phyloP scores from a whole-genome alignment of 2,329 filamentous ascomycete species.

The Trichoderma atrobrunneum region DNA sequence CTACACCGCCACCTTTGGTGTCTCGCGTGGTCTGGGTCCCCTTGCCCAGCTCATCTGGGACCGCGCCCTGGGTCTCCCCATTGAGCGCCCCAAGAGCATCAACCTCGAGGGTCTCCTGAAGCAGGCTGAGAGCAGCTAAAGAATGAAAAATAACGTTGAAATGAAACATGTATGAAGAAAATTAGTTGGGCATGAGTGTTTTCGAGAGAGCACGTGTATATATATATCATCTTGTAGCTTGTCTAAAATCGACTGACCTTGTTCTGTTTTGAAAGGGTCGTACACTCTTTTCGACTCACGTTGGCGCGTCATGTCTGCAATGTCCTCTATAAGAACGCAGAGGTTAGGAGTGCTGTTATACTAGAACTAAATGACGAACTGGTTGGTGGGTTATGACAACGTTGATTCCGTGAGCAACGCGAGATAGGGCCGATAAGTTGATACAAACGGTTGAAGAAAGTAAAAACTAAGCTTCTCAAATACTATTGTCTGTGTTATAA shows the following conservation, averaged over 20 bases:
- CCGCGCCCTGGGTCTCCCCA: slow-evolving; percentile 85
- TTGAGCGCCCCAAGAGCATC: slow-evolving; percentile 97
- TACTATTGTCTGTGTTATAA: no score
- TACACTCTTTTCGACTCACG: background rate
- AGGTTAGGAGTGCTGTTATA: no score
- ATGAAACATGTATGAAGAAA: background rate
- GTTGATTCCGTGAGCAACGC: no score
- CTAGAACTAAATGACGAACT: no score
- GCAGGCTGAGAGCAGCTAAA: slow-evolving; percentile 50
- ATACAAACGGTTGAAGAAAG: no score
- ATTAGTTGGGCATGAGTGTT: background rate
- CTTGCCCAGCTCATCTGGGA: slow-evolving; percentile 97
- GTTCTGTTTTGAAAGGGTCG: background rate
- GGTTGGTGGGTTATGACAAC: no score
- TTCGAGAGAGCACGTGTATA: background rate
- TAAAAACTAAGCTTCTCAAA: no score
- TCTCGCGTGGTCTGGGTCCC: slow-evolving; percentile 73
- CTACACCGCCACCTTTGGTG: slow-evolving; percentile 75
- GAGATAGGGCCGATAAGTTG: no score
- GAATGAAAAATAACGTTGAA: background rate
- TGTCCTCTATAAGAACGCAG: no score
- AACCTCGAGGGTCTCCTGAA: slow-evolving; percentile 84
- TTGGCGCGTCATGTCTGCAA: background rate
- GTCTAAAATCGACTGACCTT: background rate
- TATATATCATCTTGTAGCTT: background rate